These are phyloP conservation scores for Dendrocalamus sinicus DNA, from an alignment of 176 grass and related monocot genomes.

Conservation along the genomic window DNA sequence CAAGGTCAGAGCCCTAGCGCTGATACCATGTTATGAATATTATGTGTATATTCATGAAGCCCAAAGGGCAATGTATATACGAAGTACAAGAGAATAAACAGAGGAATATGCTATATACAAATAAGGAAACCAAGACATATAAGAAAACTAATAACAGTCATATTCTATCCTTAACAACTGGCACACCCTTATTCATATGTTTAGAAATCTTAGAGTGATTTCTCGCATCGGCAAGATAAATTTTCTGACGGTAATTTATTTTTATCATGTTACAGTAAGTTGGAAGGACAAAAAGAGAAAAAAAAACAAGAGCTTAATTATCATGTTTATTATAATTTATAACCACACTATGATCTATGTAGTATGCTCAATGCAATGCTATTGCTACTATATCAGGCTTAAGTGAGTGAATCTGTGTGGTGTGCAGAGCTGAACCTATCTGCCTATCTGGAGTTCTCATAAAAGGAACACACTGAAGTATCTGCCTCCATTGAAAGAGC, in stretches of 20 bases:
- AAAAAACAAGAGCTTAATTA: neutral
- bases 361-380: conserved; percentile 32
- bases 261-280: conserved; percentile 1
- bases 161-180: too few relatives aligned
- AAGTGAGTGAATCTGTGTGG: conserved; percentile 14
- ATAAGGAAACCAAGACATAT: too few relatives aligned
- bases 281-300: conserved; percentile 14
- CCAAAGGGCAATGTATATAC: too few relatives aligned
- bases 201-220: too few relatives aligned
- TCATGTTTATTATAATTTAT: conserved; percentile 14
- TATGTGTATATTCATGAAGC: too few relatives aligned
- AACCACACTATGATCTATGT: neutral
- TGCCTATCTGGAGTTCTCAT: conserved; percentile 6
- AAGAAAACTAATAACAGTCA: too few relatives aligned
- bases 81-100: too few relatives aligned
- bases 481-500: conserved; percentile 30
- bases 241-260: neutral
- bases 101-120: too few relatives aligned
- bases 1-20: too few relatives aligned
- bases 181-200: too few relatives aligned
- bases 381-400: neutral
- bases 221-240: neutral
- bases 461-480: conserved; percentile 8
- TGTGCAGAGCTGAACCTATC: conserved; percentile 25
- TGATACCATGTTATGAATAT: too few relatives aligned